Evolutionary conservation across 2,329 filamentous ascomycete species (phyloP), one percentile per base, ranked within the genome.

Genomic region (Fusarium chaquense): DNA sequence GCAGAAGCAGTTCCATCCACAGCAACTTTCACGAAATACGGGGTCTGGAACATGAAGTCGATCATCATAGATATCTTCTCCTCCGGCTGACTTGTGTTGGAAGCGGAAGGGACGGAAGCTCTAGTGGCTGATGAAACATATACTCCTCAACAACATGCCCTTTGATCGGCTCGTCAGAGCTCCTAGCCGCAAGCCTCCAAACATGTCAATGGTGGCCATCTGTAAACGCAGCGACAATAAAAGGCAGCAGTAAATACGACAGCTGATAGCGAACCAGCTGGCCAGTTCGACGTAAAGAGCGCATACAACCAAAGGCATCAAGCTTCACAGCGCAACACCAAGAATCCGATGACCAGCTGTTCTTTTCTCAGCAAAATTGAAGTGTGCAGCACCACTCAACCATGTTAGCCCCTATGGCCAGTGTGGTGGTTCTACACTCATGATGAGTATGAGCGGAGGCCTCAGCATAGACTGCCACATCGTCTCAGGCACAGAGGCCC

Each of bases 401-500:
- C 8, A 49, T 18, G 18, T 58, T 64, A 16, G 41, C 68, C 10
- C 40, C 47, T 6, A 44, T 61, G 9, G 12, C 15, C 36, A 33
- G 44, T n/a, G 38, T 53, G 38, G 18, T 20, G 15, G 18, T 38
- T 56, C 67, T n/a, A 38, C 68, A 15, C 58, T 41, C 3, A 30
- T 53, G 13, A 47, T 62, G 10, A 54, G 50, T 32, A 60, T 75
- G 35, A 47, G 38, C 30, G 62, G 67, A 24, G 73, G 73, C 43
- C 70, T 56, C 76, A 62, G 73, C 36, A 73, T 77, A 59, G 71
- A 76, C 36, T 75, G 75, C 30, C 30, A 52, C 38, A 58, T 70
- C 28, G 50, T 49, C 38, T 52, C 13, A 24, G 43, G 28, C 41
- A 28, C 41, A 32, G 36, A 52, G 13, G 53, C 60, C n/a, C 67